Evolutionary conservation across 2,329 filamentous ascomycete species (phyloP).

Genomic region (Alternaria viburni): DNA sequence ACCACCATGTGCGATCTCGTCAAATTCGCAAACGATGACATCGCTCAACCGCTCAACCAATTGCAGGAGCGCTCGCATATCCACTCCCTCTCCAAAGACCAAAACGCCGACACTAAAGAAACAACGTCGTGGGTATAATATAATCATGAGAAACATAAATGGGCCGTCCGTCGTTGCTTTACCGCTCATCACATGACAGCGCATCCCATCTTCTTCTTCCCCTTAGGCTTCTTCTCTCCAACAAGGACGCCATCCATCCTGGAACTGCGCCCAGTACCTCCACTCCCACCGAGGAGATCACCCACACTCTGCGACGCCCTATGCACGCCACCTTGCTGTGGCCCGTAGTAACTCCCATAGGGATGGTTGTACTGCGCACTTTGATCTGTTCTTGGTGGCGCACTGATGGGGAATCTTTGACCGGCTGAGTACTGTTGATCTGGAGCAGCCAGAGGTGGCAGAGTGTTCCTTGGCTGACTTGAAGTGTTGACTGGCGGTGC

Average conservation of each 20-base stretch:
- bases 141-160: background rate
- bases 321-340: background rate
- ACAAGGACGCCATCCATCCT: background rate
- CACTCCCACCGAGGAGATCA: background rate
- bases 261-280: background rate
- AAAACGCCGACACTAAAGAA: background rate
- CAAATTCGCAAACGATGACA: background rate
- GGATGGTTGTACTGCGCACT: background rate
- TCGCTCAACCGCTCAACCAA: background rate
- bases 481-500: background rate
- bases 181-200: constrained; percentile 22
- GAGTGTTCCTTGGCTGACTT: constrained; percentile 6
- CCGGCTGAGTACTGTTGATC: background rate
- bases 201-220: constrained; percentile 27
- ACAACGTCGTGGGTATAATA: background rate
- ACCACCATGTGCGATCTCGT: background rate
- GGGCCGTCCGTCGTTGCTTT: background rate
- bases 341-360: background rate
- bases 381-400: constrained; percentile 21
- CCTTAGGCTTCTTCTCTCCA: constrained; percentile 5
- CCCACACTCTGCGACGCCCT: background rate
- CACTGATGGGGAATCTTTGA: constrained; percentile 22
- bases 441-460: constrained; percentile 22
- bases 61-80: background rate
- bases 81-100: background rate